Percentiles rank a stretch among this genome's conserved stretches.
Conservation (phyloP, 164 flowering plant genomes). For the Warburgia ugandensis region DNA sequence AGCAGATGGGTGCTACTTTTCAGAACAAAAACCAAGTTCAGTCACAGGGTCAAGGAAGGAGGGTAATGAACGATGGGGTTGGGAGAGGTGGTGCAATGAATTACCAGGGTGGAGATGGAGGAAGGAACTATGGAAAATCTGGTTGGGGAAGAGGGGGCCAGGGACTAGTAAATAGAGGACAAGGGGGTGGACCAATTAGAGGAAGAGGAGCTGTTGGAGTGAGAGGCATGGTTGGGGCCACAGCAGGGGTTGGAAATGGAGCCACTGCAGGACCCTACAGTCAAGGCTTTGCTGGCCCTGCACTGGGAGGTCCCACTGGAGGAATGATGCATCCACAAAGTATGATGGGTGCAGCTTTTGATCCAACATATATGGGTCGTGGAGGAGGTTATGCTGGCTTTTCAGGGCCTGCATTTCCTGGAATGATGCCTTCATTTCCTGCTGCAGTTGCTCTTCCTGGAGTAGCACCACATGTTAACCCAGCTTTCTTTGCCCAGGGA, state of each 20-base stretch:
- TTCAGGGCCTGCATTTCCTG: slow-evolving; percentile 53
- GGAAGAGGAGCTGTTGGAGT: slow-evolving; percentile 56
- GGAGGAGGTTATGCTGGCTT: slow-evolving; percentile 68
- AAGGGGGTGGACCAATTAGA: slow-evolving; percentile 38
- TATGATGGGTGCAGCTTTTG: slow-evolving; percentile 69
- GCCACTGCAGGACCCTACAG: slow-evolving; percentile 41
- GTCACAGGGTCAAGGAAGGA: slow-evolving; percentile 44
- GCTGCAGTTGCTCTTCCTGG: slow-evolving; percentile 54
- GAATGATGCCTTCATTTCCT: slow-evolving; percentile 64
- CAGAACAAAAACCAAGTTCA: slow-evolving; percentile 39
- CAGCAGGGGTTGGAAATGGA: slow-evolving; percentile 34
- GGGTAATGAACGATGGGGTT: slow-evolving; percentile 39
- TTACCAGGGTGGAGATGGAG: slow-evolving; percentile 42
- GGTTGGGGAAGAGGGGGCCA: slow-evolving; percentile 61
- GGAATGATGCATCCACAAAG: slow-evolving; percentile 65
- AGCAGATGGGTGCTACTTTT: slow-evolving; percentile 58
- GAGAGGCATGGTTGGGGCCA: slow-evolving; percentile 31
- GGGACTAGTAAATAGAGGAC: slow-evolving; percentile 38
- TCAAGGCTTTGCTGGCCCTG: slow-evolving; percentile 56
- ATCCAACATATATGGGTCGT: slow-evolving; percentile 65
- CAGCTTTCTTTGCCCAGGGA: slow-evolving; percentile 69
- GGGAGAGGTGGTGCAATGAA: slow-evolving; percentile 50
- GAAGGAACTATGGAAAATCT: slow-evolving; percentile 45
- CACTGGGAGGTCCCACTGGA: slow-evolving; percentile 54
- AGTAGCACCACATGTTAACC: slow-evolving; percentile 76